Percentiles rank a stretch among this genome's conserved stretches.
phyloP scores from a whole-genome alignment of 2,329 filamentous ascomycete genomes.

The Cercospora sp. region DNA sequence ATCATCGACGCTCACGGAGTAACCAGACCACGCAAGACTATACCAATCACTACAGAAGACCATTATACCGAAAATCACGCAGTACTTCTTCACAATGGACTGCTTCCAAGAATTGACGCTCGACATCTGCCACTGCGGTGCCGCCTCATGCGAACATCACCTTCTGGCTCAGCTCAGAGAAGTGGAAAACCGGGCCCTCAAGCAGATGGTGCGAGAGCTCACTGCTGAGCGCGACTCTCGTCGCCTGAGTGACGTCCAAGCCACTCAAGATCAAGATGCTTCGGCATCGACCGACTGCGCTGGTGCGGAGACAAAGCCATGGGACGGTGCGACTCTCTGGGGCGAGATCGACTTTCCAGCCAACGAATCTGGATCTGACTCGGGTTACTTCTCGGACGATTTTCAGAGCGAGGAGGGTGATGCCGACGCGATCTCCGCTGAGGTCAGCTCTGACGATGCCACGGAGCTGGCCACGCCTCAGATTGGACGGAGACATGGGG shows the following conservation, averaged over 20 bases:
- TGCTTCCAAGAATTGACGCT: not conserved
- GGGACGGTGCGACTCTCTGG: not conserved
- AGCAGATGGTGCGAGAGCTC: not conserved
- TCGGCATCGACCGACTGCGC: not conserved
- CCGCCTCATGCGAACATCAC: not conserved
- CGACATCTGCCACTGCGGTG: not conserved
- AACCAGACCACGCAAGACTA: not conserved
- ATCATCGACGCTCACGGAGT: not conserved
- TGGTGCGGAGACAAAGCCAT: not conserved
- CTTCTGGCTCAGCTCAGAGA: not conserved
- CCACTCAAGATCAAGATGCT: not conserved
- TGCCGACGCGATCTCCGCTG: slow-evolving; percentile 4
- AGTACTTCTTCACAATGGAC: not conserved
- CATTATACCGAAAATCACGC: not conserved
- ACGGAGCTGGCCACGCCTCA: not conserved
- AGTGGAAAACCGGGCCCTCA: not conserved
- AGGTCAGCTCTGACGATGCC: slow-evolving; percentile 4
- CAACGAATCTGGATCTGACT: not conserved
- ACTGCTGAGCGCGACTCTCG: not conserved
- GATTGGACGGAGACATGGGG: not conserved
- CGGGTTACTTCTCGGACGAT: not conserved
- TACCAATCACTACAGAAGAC: not conserved
- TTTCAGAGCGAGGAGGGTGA: not conserved
- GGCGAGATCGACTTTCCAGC: not conserved
- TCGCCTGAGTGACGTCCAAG: not conserved